Evolutionary conservation across 352 stramenopile species (phyloP), one percentile per base, ranked within the genome.

Genomic region (Globisporangium orthogonon): DNA sequence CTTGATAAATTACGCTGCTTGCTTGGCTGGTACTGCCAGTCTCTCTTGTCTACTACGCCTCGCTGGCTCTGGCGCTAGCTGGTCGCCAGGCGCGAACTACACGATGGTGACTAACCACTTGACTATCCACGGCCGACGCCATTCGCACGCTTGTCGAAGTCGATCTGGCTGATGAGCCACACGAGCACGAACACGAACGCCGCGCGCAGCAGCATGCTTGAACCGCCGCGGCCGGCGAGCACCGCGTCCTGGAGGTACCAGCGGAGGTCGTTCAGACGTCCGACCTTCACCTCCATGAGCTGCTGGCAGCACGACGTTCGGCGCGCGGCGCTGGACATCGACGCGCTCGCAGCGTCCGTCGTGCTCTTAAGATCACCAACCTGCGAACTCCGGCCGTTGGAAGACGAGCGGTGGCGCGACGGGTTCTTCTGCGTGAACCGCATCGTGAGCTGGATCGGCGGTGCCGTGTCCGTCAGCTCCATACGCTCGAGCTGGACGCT

Each of bases 401-500:
- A 14, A n/a, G 23, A 2, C 47, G 39, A 18, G n/a, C 23, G 31
- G 31, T 30, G 40, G 30, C 55, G 55, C 28, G 52, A 17, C 28
- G 58, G 44, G 30, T 56, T 30, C 53, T 60, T 60, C 3, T 60
- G 52, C 23, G 33, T 11, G 6, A 65, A 41, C 31, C 40, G 44
- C 52, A 84, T 56, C 35, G 65, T 66, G 40, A 73, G 60, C 63
- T 80, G 65, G 17, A 77, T 54, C 11, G 73, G 60, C 13, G 52
- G 55, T 52, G 56, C 47, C 10, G 47, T 62, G 41, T 67, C 65
- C n/a, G 60, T 64, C 35, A 62, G 53, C 37, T 84, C 70, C 50
- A 70, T 69, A 52, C 70, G 60, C 57, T 86, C 70, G 40, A 89
- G 63, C 51, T 86, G 66, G 44, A 89, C 63, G 18, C n/a, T 75